Conservation (phyloP, 306 rosid species). For the Prunus dulcis region DNA sequence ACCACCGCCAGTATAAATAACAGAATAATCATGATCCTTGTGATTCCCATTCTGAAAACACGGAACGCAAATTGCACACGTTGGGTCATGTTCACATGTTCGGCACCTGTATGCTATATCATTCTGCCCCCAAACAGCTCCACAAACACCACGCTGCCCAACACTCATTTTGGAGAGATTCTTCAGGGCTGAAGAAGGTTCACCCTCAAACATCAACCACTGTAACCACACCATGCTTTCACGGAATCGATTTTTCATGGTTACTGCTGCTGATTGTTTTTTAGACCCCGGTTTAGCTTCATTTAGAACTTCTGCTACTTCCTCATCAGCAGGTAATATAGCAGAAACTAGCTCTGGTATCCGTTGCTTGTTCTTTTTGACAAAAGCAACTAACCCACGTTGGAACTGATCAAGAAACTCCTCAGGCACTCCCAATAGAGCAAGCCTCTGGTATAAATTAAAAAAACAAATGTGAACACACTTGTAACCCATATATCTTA, state of each 20-base stretch:
- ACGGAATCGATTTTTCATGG: conserved; percentile 41
- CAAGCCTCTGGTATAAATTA: conserved; percentile 62
- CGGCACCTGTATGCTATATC: conserved; percentile 88
- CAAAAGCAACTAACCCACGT: conserved; percentile 64
- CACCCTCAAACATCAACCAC: conserved; percentile 96
- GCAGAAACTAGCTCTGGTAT: conserved; percentile 59
- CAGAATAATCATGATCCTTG: conserved; percentile 72
- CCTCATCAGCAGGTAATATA: conserved; percentile 65
- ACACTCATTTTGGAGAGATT: conserved; percentile 54
- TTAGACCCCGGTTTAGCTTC: conserved; percentile 40
- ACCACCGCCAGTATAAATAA: conserved; percentile 82
- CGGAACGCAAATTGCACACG: conserved; percentile 95
- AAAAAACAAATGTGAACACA: conserved; percentile 12
- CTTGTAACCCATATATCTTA: background rate
- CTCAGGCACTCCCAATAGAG: conserved; percentile 57
- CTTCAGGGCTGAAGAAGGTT: conserved; percentile 46
- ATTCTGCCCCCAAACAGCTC: conserved; percentile 82
- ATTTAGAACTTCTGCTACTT: conserved; percentile 42
- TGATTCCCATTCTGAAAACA: conserved; percentile 92
- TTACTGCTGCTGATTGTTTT: conserved; percentile 13
- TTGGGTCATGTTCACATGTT: conserved; percentile 88
- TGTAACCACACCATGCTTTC: conserved; percentile 81
- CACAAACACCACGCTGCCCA: conserved; percentile 91
- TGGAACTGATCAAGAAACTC: conserved; percentile 44
- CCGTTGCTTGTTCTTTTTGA: conserved; percentile 36